These are phyloP conservation scores for Populus ilicifolia DNA, from an alignment of 345 rosid species.

Conservation along the genomic window DNA sequence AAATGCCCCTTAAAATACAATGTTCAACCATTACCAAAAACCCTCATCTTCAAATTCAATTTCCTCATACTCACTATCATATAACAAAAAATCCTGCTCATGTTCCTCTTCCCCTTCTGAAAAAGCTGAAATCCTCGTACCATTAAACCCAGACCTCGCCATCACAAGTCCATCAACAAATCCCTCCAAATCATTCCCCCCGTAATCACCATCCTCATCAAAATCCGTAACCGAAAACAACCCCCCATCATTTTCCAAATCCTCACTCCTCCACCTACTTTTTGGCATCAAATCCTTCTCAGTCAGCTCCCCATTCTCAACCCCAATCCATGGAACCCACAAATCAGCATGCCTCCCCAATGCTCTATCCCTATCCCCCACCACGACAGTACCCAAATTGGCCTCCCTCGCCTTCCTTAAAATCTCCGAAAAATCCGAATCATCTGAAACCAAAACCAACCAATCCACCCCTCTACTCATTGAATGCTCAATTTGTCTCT, in stretches of 20 bases:
- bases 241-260: slow-evolving; percentile 25
- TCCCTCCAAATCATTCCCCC: slow-evolving; percentile 31
- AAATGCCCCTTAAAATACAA: neutral
- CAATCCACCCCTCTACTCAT: slow-evolving; percentile 86
- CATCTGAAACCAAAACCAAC: slow-evolving; percentile 82
- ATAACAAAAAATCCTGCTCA: slow-evolving; percentile 35
- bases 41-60: slow-evolving; percentile 21
- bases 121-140: slow-evolving; percentile 50
- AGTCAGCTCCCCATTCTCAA: slow-evolving; percentile 66
- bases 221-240: slow-evolving; percentile 45
- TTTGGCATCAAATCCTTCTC: slow-evolving; percentile 70
- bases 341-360: slow-evolving; percentile 73
- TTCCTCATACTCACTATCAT: slow-evolving; percentile 43
- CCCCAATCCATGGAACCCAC: slow-evolving; percentile 88
- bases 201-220: slow-evolving; percentile 28
- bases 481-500: slow-evolving; percentile 85
- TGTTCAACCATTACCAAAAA: slow-evolving; percentile 13
- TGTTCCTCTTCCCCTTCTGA: slow-evolving; percentile 70
- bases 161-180: slow-evolving; percentile 43
- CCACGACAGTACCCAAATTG: slow-evolving; percentile 73
- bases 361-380: slow-evolving; percentile 65
- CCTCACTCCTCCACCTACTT: slow-evolving; percentile 36
- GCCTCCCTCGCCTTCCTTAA: slow-evolving; percentile 74
- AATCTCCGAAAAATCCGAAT: slow-evolving; percentile 71
- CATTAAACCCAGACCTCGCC: slow-evolving; percentile 46